Evolutionary conservation across 2,329 filamentous ascomycete genomes (phyloP).

Genomic region (Scolecobasidium constrictum): DNA sequence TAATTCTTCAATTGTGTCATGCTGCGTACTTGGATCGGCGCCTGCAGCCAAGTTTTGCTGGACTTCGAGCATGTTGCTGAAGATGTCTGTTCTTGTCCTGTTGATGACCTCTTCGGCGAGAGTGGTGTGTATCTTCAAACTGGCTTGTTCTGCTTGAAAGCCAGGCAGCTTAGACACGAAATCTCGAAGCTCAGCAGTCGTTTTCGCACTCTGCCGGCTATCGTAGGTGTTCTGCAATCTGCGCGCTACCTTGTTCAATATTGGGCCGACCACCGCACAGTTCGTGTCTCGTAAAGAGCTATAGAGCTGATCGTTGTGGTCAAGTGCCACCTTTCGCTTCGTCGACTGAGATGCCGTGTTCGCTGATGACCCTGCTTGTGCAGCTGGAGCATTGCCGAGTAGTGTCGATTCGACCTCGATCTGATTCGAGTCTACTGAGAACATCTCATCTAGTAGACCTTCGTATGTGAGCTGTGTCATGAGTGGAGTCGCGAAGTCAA

Average conservation of each 20-base stretch:
- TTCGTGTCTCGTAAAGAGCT: constrained; percentile 82
- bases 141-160: constrained; percentile 88
- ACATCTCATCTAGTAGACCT: constrained; percentile 86
- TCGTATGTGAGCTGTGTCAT: constrained; percentile 96
- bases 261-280: constrained; percentile 82
- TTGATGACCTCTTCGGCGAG: constrained; percentile 94
- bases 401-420: constrained; percentile 86
- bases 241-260: constrained; percentile 83
- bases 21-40: constrained; percentile 76
- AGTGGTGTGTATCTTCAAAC: constrained; percentile 81
- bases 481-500: constrained; percentile 84
- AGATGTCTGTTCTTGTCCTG: constrained; percentile 78
- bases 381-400: constrained; percentile 54
- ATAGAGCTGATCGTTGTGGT: constrained; percentile 82
- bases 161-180: constrained; percentile 90
- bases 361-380: constrained; percentile 43
- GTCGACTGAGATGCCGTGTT: constrained; percentile 38
- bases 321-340: constrained; percentile 81
- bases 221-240: constrained; percentile 83
- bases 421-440: constrained; percentile 85
- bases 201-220: constrained; percentile 67
- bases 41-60: constrained; percentile 93
- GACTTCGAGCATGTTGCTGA: constrained; percentile 79
- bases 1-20: constrained; percentile 88
- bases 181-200: constrained; percentile 80